These are phyloP conservation scores for Boletus bicolor DNA, from an alignment of 768 basidiomycete species.

Conservation along the genomic window DNA sequence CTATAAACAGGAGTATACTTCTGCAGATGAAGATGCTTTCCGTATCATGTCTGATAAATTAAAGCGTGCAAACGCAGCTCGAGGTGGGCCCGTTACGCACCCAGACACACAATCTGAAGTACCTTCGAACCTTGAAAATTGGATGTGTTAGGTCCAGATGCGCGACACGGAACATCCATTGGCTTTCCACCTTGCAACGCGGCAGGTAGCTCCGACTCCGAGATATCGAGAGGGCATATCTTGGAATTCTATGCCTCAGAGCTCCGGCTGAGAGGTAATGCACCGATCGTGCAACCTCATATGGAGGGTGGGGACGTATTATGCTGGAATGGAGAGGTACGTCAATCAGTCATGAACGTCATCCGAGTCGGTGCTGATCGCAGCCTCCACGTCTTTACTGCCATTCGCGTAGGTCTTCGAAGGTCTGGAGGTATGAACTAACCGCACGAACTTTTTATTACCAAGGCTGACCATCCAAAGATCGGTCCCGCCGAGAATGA, in stretches of 20 bases:
- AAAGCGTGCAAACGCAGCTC: conserved; percentile 48
- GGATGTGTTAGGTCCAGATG: conserved; percentile 58
- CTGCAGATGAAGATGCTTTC: conserved; percentile 16
- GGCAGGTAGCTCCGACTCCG: conserved; percentile 4
- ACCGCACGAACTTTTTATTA: neutral
- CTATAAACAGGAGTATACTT: conserved; percentile 3
- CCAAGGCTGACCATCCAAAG: conserved; percentile 36
- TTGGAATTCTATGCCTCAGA: conserved; percentile 69
- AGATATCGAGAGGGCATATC: conserved; percentile 21
- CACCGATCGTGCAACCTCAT: conserved; percentile 68
- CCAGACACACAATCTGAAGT: neutral
- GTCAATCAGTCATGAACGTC: conserved; percentile 8
- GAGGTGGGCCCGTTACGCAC: conserved; percentile 41
- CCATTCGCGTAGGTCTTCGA: conserved; percentile 57
- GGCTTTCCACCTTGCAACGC: conserved; percentile 5
- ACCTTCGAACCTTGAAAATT: neutral
- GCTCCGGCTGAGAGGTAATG: conserved; percentile 63
- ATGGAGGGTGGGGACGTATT: conserved; percentile 52
- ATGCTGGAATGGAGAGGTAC: conserved; percentile 86
- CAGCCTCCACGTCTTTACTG: neutral
- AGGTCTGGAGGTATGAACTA: conserved; percentile 59
- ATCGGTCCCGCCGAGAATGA: conserved; percentile 66
- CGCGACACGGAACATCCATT: conserved; percentile 38
- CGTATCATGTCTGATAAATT: conserved; percentile 33
- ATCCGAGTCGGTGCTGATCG: neutral